Evolutionary conservation across 345 rosid species (phyloP).

Genomic region (Euphorbia pulcherrima): DNA sequence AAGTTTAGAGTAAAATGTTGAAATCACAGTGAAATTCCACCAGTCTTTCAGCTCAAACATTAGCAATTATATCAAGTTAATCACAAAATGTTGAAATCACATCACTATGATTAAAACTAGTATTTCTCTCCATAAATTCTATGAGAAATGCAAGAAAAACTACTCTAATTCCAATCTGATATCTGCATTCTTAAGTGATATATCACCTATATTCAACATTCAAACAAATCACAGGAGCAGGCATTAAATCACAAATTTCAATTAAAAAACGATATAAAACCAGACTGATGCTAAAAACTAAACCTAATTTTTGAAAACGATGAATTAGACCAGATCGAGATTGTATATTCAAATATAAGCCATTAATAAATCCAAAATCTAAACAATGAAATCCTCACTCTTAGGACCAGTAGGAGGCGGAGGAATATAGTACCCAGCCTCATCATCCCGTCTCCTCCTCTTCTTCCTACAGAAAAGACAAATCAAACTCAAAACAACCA

Average conservation of each 20-base stretch:
- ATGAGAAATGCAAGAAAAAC: not conserved
- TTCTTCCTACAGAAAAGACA: constrained; percentile 23
- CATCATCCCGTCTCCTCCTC: constrained; percentile 26
- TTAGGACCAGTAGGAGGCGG: constrained; percentile 51
- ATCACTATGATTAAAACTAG: not conserved
- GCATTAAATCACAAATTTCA: constrained; percentile 1
- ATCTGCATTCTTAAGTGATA: not conserved
- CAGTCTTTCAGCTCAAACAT: constrained; percentile 2
- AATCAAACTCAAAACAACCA: constrained; percentile 19
- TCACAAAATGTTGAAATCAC: not conserved
- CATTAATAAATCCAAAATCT: not conserved
- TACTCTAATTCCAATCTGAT: not conserved
- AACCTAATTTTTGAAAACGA: not conserved
- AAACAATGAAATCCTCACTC: constrained; percentile 30
- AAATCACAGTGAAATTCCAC: constrained; percentile 4
- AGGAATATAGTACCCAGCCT: constrained; percentile 25
- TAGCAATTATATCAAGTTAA: not conserved
- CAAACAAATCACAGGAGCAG: not conserved
- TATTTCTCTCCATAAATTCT: not conserved
- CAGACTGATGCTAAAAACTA: not conserved
- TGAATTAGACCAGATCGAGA: not conserved
- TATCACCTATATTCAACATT: not conserved
- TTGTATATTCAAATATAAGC: not conserved
- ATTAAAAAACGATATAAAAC: not conserved
- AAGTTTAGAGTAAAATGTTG: no score